Conservation (phyloP, 306 rosid genomes). For the Cicer arietinum region DNA sequence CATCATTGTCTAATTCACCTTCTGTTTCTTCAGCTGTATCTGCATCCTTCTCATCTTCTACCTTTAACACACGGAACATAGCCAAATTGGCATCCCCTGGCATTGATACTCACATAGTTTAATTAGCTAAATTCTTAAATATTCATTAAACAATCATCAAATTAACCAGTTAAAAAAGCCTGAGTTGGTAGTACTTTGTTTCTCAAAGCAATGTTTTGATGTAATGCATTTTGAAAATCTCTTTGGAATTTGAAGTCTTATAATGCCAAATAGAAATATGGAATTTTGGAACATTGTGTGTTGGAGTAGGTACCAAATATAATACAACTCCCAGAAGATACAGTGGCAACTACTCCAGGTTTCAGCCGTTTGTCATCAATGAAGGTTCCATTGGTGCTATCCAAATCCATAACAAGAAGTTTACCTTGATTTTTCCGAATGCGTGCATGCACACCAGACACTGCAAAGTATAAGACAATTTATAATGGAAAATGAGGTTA, state of each 20-base stretch:
- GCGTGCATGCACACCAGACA: slow-evolving; percentile 79
- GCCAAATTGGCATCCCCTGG: slow-evolving; percentile 89
- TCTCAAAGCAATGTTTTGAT: background rate
- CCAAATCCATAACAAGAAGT: slow-evolving; percentile 81
- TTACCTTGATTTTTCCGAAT: slow-evolving; percentile 69
- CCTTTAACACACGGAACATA: slow-evolving; percentile 77
- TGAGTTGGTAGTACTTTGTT: background rate
- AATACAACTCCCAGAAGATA: slow-evolving; percentile 66
- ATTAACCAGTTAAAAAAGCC: background rate
- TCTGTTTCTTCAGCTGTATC: slow-evolving; percentile 47
- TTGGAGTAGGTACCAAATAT: slow-evolving; percentile 69
- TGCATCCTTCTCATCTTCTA: slow-evolving; percentile 51
- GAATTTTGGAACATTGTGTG: background rate
- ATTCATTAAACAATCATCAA: background rate
- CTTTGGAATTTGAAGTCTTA: background rate
- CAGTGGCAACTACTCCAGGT: slow-evolving; percentile 70
- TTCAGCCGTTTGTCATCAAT: slow-evolving; percentile 68
- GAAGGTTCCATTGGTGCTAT: slow-evolving; percentile 94
- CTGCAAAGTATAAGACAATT: slow-evolving; percentile 47
- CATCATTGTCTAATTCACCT: slow-evolving; percentile 45
- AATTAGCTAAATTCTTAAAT: background rate
- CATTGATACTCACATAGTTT: slow-evolving; percentile 27
- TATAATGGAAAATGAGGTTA: background rate
- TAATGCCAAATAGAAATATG: background rate
- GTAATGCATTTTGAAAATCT: background rate